phyloP scores from a whole-genome alignment of 371 early-diverging fungal species.

The Fennellomyces sp. region DNA sequence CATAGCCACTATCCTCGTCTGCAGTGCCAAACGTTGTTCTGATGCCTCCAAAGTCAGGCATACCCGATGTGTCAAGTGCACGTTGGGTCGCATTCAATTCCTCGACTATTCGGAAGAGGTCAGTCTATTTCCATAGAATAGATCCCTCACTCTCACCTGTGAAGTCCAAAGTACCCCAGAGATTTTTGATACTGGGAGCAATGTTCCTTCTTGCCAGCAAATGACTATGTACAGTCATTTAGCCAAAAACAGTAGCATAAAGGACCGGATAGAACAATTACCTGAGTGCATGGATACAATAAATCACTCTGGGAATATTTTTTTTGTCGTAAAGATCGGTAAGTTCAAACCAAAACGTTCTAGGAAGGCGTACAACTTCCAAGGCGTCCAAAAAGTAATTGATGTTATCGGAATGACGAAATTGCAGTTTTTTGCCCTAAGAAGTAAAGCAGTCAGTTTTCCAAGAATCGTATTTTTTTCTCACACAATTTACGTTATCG shows the following conservation, averaged over 20 bases:
- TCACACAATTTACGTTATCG: too few species aligned
- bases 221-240: constrained; percentile 60
- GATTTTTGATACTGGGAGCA: constrained; percentile 90
- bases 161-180: constrained; percentile 92
- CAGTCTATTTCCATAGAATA: neutral
- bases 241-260: neutral
- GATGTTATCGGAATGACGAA: constrained; percentile 98
- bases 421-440: constrained; percentile 86
- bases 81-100: constrained; percentile 84
- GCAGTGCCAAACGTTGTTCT: constrained; percentile 72
- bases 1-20: constrained; percentile 34
- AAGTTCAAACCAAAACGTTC: constrained; percentile 96
- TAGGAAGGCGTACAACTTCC: constrained; percentile 82
- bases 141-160: constrained; percentile 58
- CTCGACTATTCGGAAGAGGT: constrained; percentile 69
- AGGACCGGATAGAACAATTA: constrained; percentile 24
- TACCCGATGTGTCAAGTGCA: constrained; percentile 80
- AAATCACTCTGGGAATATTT: constrained; percentile 99
- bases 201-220: constrained; percentile 83
- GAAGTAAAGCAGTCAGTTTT: neutral
- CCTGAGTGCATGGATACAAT: constrained; percentile 99
- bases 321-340: constrained; percentile 99
- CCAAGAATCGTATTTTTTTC: neutral
- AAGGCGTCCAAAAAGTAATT: constrained; percentile 92
- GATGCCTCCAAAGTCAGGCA: constrained; percentile 87